These are phyloP conservation scores for Actinomucor elegans DNA, from an alignment of 371 early-diverging fungal species.

Conservation along the genomic window DNA sequence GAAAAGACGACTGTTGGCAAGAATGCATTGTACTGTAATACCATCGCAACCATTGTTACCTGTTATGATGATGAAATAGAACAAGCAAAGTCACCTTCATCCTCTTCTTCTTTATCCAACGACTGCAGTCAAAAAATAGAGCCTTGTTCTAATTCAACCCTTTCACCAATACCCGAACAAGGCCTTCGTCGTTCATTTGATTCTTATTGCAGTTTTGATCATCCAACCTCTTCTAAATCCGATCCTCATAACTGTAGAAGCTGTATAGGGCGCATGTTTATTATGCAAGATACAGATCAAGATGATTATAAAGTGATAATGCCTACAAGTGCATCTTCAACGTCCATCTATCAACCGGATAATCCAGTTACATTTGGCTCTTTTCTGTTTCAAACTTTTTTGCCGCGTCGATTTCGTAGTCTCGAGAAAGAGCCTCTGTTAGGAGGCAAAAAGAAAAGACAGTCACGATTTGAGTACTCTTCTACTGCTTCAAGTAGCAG, in stretches of 20 bases:
- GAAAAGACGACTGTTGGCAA: not conserved
- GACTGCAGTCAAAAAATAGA: no score
- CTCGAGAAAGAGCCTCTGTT: conserved; percentile 2
- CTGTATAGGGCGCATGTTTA: conserved; percentile 1
- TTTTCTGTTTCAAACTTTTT: not conserved
- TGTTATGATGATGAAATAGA: conserved; percentile 7
- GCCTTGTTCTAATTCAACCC: no score
- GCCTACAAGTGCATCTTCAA: not conserved
- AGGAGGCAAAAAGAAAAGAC: no score
- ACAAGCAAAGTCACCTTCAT: not conserved
- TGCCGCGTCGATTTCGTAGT: not conserved
- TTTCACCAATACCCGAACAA: not conserved
- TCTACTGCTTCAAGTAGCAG: no score
- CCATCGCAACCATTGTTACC: conserved; percentile 18
- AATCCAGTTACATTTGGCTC: not conserved
- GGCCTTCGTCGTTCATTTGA: conserved; percentile 15
- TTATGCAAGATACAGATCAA: no score
- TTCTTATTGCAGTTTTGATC: conserved; percentile 25
- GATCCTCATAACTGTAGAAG: conserved; percentile 21
- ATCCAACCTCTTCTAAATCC: conserved; percentile 24
- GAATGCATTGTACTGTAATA: conserved; percentile 5
- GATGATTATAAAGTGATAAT: no score
- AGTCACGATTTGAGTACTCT: no score
- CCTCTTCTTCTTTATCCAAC: not conserved
- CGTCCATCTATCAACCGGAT: not conserved